Evolutionary conservation across 768 basidiomycete species (phyloP), one percentile per base, ranked within the genome.

Genomic region (Cantharellus cinnabarinus): DNA sequence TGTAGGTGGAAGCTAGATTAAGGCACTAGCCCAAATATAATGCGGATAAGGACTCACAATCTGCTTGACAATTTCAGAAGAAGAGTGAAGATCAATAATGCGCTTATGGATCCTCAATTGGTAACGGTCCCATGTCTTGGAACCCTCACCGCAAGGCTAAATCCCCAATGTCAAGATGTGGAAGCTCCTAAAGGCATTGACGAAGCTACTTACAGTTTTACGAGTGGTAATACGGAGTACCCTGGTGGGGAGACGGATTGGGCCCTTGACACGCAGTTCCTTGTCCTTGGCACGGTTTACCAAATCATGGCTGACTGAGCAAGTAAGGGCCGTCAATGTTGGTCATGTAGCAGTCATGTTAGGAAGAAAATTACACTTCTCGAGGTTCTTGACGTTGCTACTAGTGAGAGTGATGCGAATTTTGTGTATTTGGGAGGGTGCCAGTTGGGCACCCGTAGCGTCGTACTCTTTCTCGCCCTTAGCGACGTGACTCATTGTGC

Each of bases 121-220:
- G 75, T 91, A 98, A 67, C 89, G 83, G 75, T 99, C 95, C 95
- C 95, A 99, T 70, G 95, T 99, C 83, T 99, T 99, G 66, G 95
- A 97, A 78, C 95, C 95, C 75, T 98, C 95, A 89, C 95, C 95
- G 70, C 95, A 98, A 73, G 95, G 88, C 89, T 95, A 66, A 4
- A 61, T 50, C 42, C 4, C 20, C 48, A 35, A 20, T 35, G 34
- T 20, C 54, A 34, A 2, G 15, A 20, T 61, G 15, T 50, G 52
- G 60, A 42, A 56, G 62, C 34, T 35, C 42, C 58, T 58, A 4
- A 0, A 62, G 15, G 41, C 10, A 40, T 20, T 7, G 38, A 20
- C 34, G 35, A 3, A 3, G 40, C 37, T 4, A 77, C 87, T 65
- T 62, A 91, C 91, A 64, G 95, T 94, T 74, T 99, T 99, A 70